Conservation (phyloP, 805 yeast species). For the Huiozyma naganishii region DNA sequence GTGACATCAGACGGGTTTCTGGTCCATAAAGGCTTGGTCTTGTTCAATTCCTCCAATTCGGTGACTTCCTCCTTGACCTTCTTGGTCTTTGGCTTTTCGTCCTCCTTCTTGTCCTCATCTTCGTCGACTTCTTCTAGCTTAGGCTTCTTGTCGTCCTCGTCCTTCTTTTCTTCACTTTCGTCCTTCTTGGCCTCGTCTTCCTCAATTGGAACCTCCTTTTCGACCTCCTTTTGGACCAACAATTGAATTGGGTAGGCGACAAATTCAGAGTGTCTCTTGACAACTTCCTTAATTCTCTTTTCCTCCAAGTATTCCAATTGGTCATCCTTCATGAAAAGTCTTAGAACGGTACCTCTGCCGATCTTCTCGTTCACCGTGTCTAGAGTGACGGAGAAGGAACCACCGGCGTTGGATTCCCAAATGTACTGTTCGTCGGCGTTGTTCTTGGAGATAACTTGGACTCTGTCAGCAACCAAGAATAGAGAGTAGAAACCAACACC, state of each 20-base stretch:
- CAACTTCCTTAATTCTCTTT: slow-evolving; percentile 98
- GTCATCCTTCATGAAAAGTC: slow-evolving; percentile 96
- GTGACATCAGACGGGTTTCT: slow-evolving; percentile 96
- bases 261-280: slow-evolving; percentile 98
- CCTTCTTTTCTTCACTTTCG: slow-evolving; percentile 48
- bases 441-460: slow-evolving; percentile 95
- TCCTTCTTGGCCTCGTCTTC: slow-evolving; percentile 30
- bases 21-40: slow-evolving; percentile 98
- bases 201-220: slow-evolving; percentile 81
- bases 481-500: slow-evolving; percentile 99
- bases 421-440: slow-evolving; percentile 98
- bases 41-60: slow-evolving; percentile 96
- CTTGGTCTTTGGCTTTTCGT: slow-evolving; percentile 68
- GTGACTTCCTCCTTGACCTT: slow-evolving; percentile 86
- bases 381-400: slow-evolving; percentile 91
- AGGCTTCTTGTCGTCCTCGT: slow-evolving; percentile 56
- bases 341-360: slow-evolving; percentile 89
- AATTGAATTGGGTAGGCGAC: slow-evolving; percentile 98
- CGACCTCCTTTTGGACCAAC: slow-evolving; percentile 96
- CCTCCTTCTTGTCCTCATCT: slow-evolving; percentile 59
- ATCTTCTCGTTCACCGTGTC: slow-evolving; percentile 81
- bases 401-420: slow-evolving; percentile 99
- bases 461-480: slow-evolving; percentile 97
- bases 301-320: slow-evolving; percentile 98
- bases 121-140: slow-evolving; percentile 68